Evolutionary conservation across 2,329 filamentous ascomycete genomes (phyloP), one percentile per base, ranked within the genome.

Genomic region (Claviceps sp.): DNA sequence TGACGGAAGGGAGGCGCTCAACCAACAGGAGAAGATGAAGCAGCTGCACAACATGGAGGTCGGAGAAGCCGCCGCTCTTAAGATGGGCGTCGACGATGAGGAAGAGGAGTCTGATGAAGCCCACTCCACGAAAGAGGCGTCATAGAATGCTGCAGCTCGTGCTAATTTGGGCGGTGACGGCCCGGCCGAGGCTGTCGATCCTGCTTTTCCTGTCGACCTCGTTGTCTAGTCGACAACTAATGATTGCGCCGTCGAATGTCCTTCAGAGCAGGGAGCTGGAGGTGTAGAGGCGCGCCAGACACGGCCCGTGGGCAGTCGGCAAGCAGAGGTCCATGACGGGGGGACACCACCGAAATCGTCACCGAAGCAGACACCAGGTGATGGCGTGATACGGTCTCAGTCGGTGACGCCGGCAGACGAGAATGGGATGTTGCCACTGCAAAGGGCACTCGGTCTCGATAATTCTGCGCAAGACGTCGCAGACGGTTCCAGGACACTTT

Each of bases 1-100:
- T 26, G 66, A 70, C 2, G 72, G 71, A 20, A 66, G 71, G 47
- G 58, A 74, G 54, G 64, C 70, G 3, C 59, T 76, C 11, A 65
- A 70, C 54, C 69, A 72, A 54, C 67, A 75, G 59, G 69, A 73
- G 57, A 76, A 78, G 63, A 50, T 65, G 49, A 71, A 77, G 52
- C 75, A 72, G 50, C 67, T 81, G 16, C 78, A 80, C 59, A 70
- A 73, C 58, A 82, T 81, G 78, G 78, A 81, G 57, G 72, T 78
- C 2, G 75, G 73, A 52, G 78, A 81, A 60, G 78, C 77, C 13
- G 72, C 71, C 2, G 78, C 77, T 8, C 64, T 81, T 4, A 65
- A 63, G 51, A 66, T 64, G 61, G 63, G 66, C 49, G 60, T 70
- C 24, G 66, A 69, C 16, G 67, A 70, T 2, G 63, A 68, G 1